Evolutionary conservation across 148 eudicot genomes (phyloP).

Genomic region (Simmondsia chinensis): DNA sequence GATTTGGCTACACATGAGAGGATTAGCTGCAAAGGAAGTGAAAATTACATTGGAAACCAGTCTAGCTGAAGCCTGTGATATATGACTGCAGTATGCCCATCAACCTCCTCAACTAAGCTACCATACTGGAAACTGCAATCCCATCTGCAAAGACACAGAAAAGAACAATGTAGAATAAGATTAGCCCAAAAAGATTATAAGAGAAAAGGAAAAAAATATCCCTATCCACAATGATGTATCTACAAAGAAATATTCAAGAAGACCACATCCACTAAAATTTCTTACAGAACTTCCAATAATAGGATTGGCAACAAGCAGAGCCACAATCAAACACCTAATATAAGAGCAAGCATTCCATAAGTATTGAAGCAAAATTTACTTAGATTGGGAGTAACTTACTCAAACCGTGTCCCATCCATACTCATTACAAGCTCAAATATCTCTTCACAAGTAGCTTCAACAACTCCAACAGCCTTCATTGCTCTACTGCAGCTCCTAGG

Average conservation of each 20-base stretch:
- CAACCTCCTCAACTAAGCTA: conserved; percentile 97
- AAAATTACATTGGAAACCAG: conserved; percentile 86
- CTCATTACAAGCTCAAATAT: conserved; percentile 97
- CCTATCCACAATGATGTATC: no score
- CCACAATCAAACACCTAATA: no score
- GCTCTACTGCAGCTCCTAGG: conserved; percentile 99
- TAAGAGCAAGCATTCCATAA: no score
- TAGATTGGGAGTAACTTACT: conserved; percentile 42
- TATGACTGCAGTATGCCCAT: conserved; percentile 95
- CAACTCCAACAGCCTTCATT: conserved; percentile 99
- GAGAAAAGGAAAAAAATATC: no score
- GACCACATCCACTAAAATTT: no score
- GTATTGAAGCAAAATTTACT: no score
- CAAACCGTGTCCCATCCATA: conserved; percentile 95
- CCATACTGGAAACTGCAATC: conserved; percentile 94
- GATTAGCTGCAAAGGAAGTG: conserved; percentile 10
- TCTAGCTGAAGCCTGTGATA: conserved; percentile 91
- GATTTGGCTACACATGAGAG: no score
- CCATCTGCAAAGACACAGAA: conserved; percentile 55
- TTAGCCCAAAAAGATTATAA: no score
- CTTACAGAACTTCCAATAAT: no score
- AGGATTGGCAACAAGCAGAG: no score
- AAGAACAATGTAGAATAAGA: no score
- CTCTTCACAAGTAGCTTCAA: conserved; percentile 96
- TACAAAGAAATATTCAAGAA: no score